Percentiles rank a stretch among this genome's conserved stretches.
phyloP scores from a whole-genome alignment of 2,329 filamentous ascomycete species.

The Cercospora sesami region DNA sequence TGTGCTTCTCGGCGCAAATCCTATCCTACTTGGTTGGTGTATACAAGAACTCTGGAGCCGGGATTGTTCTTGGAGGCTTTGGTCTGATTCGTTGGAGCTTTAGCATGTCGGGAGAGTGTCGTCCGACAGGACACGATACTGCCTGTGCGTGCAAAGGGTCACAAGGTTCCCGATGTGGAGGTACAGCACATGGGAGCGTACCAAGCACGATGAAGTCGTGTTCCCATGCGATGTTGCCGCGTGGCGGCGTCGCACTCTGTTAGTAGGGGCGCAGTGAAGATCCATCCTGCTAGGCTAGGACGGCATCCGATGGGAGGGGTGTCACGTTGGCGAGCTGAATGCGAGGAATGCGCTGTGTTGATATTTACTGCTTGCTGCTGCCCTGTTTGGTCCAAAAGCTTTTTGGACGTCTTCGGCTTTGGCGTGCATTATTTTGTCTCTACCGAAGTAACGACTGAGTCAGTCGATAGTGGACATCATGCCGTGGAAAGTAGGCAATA shows the following conservation, averaged over 20 bases:
- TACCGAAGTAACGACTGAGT: not conserved
- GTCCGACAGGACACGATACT: not conserved
- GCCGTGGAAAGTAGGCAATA: conserved; percentile 47
- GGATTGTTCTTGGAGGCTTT: not conserved
- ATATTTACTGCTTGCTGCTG: not conserved
- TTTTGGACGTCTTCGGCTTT: not conserved
- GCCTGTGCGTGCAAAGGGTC: not conserved
- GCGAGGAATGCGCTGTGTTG: not conserved
- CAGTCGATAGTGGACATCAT: not conserved
- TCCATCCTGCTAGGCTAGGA: not conserved
- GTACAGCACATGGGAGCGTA: not conserved
- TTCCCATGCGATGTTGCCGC: not conserved
- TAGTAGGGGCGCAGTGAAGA: not conserved
- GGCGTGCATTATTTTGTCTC: not conserved
- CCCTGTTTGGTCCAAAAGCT: not conserved
- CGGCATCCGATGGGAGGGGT: not conserved
- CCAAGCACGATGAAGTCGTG: not conserved
- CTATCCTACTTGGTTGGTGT: not conserved
- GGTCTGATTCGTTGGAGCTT: not conserved
- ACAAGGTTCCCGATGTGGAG: not conserved
- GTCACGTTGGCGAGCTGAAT: not conserved
- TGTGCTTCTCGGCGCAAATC: not conserved
- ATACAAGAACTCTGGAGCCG: not conserved
- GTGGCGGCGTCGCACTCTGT: not conserved
- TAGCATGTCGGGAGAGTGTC: not conserved